phyloP scores from a whole-genome alignment of 768 basidiomycete genomes.

The Tylopilus sp. region DNA sequence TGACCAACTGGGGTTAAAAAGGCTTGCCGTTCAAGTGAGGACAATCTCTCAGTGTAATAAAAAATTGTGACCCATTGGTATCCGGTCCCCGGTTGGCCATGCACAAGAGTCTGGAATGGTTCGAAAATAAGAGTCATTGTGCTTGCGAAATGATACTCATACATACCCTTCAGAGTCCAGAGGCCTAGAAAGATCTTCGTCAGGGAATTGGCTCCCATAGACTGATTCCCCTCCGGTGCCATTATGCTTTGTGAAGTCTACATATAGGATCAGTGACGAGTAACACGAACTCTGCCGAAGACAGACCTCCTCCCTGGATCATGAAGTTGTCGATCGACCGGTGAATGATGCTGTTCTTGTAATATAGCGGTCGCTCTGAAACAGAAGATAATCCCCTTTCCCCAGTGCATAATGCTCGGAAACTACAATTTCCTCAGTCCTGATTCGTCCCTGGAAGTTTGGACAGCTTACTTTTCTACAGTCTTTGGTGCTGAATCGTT shows the following conservation, averaged over 20 bases:
- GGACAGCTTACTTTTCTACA: slow-evolving; percentile 65
- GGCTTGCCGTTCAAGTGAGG: slow-evolving; percentile 70
- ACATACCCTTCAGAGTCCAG: slow-evolving; percentile 63
- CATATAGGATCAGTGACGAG: not conserved
- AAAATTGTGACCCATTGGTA: slow-evolving; percentile 87
- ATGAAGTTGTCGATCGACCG: slow-evolving; percentile 77
- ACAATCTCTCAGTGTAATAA: slow-evolving; percentile 74
- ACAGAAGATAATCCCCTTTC: slow-evolving; percentile 69
- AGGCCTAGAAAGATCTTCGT: slow-evolving; percentile 67
- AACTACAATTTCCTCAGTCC: slow-evolving; percentile 44
- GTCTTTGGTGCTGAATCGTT: slow-evolving; percentile 72
- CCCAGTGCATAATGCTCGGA: slow-evolving; percentile 83
- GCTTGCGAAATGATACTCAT: not conserved
- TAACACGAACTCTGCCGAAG: not conserved
- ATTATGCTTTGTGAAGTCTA: slow-evolving; percentile 77
- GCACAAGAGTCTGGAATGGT: slow-evolving; percentile 57
- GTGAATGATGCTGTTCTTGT: slow-evolving; percentile 77
- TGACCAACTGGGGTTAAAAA: not conserved
- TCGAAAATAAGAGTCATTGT: not conserved
- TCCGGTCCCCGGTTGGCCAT: slow-evolving; percentile 88
- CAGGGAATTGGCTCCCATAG: slow-evolving; percentile 69
- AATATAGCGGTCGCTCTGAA: slow-evolving; percentile 70
- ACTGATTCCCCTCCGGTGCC: slow-evolving; percentile 82
- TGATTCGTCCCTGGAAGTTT: not conserved
- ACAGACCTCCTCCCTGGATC: slow-evolving; percentile 75